These are phyloP conservation scores for Suillus hirtellus DNA, from an alignment of 768 basidiomycete species.

Conservation along the genomic window DNA sequence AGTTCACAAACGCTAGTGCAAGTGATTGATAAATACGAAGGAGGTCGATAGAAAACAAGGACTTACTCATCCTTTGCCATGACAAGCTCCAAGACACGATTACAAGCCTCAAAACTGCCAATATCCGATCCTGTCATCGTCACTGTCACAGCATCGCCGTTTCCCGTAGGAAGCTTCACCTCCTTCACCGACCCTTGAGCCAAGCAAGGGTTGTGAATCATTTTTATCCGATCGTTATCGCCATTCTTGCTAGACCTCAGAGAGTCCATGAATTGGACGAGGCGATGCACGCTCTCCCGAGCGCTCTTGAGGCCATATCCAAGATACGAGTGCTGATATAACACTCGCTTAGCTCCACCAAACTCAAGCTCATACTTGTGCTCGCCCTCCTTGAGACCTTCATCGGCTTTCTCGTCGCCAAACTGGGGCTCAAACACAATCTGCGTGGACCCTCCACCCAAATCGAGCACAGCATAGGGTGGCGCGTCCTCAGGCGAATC, in stretches of 20 bases:
- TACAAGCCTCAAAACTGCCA: slow-evolving; percentile 85
- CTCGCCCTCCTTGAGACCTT: slow-evolving; percentile 70
- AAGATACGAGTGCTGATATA: slow-evolving; percentile 98
- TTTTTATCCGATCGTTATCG: slow-evolving; percentile 11
- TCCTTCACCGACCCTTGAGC: slow-evolving; percentile 59
- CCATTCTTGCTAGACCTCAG: slow-evolving; percentile 32
- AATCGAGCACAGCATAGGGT: slow-evolving; percentile 89
- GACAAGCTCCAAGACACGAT: slow-evolving; percentile 79
- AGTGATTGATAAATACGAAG: slow-evolving; percentile 1
- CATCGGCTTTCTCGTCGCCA: slow-evolving; percentile 38
- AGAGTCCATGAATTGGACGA: slow-evolving; percentile 84
- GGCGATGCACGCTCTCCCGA: slow-evolving; percentile 76
- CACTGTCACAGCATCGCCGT: slow-evolving; percentile 49
- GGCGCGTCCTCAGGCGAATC: slow-evolving; percentile 44
- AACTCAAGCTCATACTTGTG: slow-evolving; percentile 88
- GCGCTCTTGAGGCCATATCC: slow-evolving; percentile 96
- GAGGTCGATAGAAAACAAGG: slow-evolving; percentile 3
- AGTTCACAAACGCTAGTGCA: slow-evolving; percentile 71
- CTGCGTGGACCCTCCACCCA: slow-evolving; percentile 96
- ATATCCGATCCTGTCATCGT: slow-evolving; percentile 85
- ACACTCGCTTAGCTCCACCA: slow-evolving; percentile 63
- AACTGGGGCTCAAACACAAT: slow-evolving; percentile 92
- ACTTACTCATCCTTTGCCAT: slow-evolving; percentile 94
- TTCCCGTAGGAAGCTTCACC: slow-evolving; percentile 62
- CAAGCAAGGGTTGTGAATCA: slow-evolving; percentile 74